Evolutionary conservation across 1,139 yeast genomes (phyloP), one percentile per base, ranked within the genome.

Genomic region (Blastobotrys illinoisensis): DNA sequence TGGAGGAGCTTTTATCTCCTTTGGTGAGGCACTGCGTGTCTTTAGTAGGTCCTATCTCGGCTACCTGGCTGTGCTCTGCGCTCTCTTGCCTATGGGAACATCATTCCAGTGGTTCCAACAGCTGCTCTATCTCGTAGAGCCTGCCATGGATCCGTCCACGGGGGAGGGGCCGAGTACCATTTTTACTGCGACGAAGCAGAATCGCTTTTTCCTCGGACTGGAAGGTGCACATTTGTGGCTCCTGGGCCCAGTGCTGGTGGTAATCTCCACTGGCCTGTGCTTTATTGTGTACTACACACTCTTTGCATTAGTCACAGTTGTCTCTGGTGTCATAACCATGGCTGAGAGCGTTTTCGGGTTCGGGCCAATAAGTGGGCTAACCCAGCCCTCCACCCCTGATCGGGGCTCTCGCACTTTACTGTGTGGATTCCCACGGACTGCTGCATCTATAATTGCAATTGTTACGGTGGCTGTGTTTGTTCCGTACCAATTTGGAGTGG

Each of bases 161-260:
- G 62, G 65, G 7, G 65, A 61, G 48, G 65, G 63, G 1, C 62
- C 62, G 7, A 56, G 61, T 3, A 62, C 58, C 32, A 57, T 58
- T 14, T 63, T 64, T 45, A 56, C 61, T 14, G 57, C 55, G 26
- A 55, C 64, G 9, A 53, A 59, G 28, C 58, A 71, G 14, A 67
- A 68, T 50, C 67, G 66, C 18, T 84, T 79, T 63, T 86, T 80
- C 62, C 70, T 88, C 52, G 96, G 96, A 0, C 70, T 86, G 7
- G 83, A 83, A 57, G 89, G 84, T 54, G 66, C 71, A 9, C 75
- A 77, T 46, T 71, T 76, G 32, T 67, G 82, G 48, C 77, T 80
- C 54, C 64, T 84, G 46, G 88, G 87, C 0, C 77, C 85, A 1
- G 43, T 84, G 1, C 78, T 85, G 56, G 72, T 79, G 47, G 52